These are phyloP conservation scores for Botryotinia calthae DNA, from an alignment of 2,329 filamentous ascomycete genomes.

Conservation along the genomic window DNA sequence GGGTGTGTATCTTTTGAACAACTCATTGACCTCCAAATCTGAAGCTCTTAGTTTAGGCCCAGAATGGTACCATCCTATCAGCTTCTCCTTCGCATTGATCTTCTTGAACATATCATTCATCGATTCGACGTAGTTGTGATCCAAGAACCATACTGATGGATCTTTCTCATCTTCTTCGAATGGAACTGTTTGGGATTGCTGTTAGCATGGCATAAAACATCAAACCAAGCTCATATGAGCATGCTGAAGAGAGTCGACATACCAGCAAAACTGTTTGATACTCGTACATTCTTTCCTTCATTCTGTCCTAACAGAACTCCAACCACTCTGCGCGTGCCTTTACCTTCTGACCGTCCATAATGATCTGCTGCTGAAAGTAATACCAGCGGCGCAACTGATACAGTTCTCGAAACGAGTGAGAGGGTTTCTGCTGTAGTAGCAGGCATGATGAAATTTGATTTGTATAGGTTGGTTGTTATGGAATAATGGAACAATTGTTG, in stretches of 20 bases:
- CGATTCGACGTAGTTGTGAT: constrained; percentile 98
- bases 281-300: constrained; percentile 90
- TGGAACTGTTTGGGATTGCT: constrained; percentile 60
- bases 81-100: constrained; percentile 96
- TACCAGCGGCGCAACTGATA: constrained; percentile 95
- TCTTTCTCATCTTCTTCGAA: constrained; percentile 99
- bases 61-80: constrained; percentile 99
- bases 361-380: constrained; percentile 98
- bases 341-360: constrained; percentile 82
- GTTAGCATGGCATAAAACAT: constrained; percentile 28
- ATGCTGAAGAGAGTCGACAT: constrained; percentile 34
- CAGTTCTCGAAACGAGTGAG: constrained; percentile 88
- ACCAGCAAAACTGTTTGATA: constrained; percentile 99
- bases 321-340: constrained; percentile 84
- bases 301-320: constrained; percentile 94
- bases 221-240: background rate
- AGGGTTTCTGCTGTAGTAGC: constrained; percentile 95
- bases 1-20: constrained; percentile 98
- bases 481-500: constrained; percentile 19
- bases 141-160: constrained; percentile 96
- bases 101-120: constrained; percentile 99
- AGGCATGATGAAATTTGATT: constrained; percentile 64
- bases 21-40: constrained; percentile 97
- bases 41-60: constrained; percentile 95
- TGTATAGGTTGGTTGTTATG: constrained; percentile 21